Evolutionary conservation across 139 green algal genomes (phyloP).

Genomic region (Bryopsis sp.): DNA sequence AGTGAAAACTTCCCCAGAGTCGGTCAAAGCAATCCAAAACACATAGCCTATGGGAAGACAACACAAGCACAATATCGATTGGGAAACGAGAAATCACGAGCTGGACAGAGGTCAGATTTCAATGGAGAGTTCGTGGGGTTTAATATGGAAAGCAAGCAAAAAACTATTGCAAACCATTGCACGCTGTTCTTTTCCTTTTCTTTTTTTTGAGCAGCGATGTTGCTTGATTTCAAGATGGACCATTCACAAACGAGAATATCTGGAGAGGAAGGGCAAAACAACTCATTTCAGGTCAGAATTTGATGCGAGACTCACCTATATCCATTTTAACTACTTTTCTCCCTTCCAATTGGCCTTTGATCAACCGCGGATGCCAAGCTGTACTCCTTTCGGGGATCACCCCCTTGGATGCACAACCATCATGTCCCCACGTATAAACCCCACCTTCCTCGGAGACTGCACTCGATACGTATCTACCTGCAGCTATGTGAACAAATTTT

Average conservation of each 20-base stretch:
- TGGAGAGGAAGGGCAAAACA: too few relatives aligned
- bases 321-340: background rate
- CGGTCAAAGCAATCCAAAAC: conserved; percentile 40
- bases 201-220: too few relatives aligned
- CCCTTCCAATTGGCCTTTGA: background rate
- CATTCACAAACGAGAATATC: too few relatives aligned
- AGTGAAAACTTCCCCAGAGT: conserved; percentile 36
- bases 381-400: background rate
- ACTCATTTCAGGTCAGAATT: too few relatives aligned
- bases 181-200: too few relatives aligned
- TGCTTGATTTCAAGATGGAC: too few relatives aligned
- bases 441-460: conserved; percentile 6
- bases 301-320: background rate
- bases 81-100: too few relatives aligned
- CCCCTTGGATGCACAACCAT: conserved; percentile 16
- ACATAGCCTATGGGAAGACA: conserved; percentile 45
- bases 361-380: background rate
- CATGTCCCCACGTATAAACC: conserved; percentile 20
- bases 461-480: conserved; percentile 20
- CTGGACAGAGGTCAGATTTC: too few relatives aligned
- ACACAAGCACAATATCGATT: too few relatives aligned
- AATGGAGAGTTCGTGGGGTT: too few relatives aligned
- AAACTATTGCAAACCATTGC: too few relatives aligned
- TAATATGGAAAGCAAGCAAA: too few relatives aligned
- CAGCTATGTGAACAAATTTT: background rate